Evolutionary conservation across 306 rosid species (phyloP).

Genomic region (Ziziphus jujuba): DNA sequence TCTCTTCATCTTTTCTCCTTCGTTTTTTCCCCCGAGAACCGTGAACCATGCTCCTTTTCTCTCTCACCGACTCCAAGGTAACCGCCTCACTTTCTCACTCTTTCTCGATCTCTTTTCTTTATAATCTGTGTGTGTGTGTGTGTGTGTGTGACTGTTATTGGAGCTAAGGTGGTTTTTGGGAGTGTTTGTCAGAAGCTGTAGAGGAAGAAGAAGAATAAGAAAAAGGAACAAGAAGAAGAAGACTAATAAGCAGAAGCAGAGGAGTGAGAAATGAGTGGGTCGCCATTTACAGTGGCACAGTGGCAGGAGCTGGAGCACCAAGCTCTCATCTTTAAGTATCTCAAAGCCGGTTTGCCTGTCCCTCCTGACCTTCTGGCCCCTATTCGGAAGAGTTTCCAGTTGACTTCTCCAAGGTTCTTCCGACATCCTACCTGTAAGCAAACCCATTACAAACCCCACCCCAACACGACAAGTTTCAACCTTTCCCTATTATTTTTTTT

Average conservation of each 20-base stretch:
- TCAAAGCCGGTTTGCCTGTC: constrained; percentile 60
- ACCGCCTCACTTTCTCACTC: background rate
- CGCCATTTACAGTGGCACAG: constrained; percentile 65
- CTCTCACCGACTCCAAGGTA: constrained; percentile 1
- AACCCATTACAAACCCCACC: too few relatives aligned
- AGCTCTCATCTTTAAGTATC: constrained; percentile 70
- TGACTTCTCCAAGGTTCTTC: constrained; percentile 45
- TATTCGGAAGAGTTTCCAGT: constrained; percentile 56
- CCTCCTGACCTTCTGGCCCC: constrained; percentile 68
- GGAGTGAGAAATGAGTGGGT: constrained; percentile 26
- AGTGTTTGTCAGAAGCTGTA: too few relatives aligned
- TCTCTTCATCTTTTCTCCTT: too few relatives aligned
- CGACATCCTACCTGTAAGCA: constrained; percentile 44
- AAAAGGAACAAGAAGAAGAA: too few relatives aligned
- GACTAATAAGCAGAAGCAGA: too few relatives aligned
- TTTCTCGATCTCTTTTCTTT: background rate
- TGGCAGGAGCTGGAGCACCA: constrained; percentile 86
- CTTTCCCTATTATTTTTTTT: too few relatives aligned
- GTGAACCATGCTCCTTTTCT: background rate
- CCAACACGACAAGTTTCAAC: too few relatives aligned
- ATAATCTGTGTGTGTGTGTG: background rate
- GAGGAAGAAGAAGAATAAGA: too few relatives aligned
- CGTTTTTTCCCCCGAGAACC: too few relatives aligned
- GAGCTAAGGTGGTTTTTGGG: background rate
- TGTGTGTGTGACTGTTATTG: background rate